Conservation (phyloP, 192 early-diverging fungal species). For the Diversispora eburnea region DNA sequence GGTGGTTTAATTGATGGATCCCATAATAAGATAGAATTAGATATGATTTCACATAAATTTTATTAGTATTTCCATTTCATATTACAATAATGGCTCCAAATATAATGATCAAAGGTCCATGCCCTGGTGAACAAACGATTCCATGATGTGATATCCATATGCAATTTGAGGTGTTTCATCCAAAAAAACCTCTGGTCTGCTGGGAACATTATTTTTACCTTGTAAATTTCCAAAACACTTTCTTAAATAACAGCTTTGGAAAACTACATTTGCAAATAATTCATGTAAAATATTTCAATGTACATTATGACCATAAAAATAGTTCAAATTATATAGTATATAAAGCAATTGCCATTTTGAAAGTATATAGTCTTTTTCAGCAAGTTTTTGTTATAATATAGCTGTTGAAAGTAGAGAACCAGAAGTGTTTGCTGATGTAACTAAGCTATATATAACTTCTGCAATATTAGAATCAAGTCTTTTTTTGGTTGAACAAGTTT, state of each 20-base stretch:
- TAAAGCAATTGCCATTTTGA: slow-evolving; percentile 8
- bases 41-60: slow-evolving; percentile 6
- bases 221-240: neutral
- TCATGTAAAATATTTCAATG: slow-evolving; percentile 8
- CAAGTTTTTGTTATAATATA: slow-evolving; percentile 4
- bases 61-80: neutral
- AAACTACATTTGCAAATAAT: neutral
- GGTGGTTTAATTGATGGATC: too few species aligned
- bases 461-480: too few species aligned
- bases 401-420: slow-evolving; percentile 5
- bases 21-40: slow-evolving; percentile 18
- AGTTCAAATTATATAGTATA: slow-evolving; percentile 12
- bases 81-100: neutral
- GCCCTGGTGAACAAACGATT: neutral
- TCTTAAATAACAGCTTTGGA: slow-evolving; percentile 8
- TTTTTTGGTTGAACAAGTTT: too few species aligned
- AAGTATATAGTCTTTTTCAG: slow-evolving; percentile 12
- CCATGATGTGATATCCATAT: neutral
- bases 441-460: neutral
- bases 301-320: slow-evolving; percentile 14
- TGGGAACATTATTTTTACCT: slow-evolving; percentile 9
- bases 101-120: neutral
- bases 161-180: neutral
- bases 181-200: slow-evolving; percentile 13
- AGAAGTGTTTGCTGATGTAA: slow-evolving; percentile 14